Percentiles rank a stretch among this genome's conserved stretches.
These are phyloP conservation scores for Alternaria ethzedia DNA, from an alignment of 2,329 filamentous ascomycete species.

Conservation along the genomic window DNA sequence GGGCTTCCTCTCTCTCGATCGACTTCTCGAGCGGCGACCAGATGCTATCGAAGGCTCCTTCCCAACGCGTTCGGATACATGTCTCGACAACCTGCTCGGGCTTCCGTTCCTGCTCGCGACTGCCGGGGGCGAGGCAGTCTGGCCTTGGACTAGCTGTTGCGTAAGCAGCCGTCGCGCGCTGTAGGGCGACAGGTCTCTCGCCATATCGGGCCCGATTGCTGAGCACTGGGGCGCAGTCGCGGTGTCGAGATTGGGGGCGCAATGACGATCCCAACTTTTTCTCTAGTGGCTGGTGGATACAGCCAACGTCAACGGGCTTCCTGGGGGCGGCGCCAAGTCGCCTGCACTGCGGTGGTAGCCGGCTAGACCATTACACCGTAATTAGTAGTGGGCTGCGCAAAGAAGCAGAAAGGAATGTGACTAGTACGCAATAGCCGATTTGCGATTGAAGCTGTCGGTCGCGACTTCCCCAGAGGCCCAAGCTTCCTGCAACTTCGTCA, in stretches of 20 bases:
- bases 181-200: constrained; percentile 41
- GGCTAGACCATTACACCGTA: constrained; percentile 11
- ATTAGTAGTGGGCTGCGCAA: neutral
- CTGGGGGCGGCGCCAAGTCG: neutral
- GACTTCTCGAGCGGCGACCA: constrained; percentile 22
- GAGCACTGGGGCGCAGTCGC: constrained; percentile 5
- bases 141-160: constrained; percentile 28
- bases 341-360: constrained; percentile 4
- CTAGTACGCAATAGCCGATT: neutral
- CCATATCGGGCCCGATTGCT: constrained; percentile 20
- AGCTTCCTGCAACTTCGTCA: constrained; percentile 12
- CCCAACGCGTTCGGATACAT: constrained; percentile 14
- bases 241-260: constrained; percentile 7
- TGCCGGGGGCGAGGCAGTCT: constrained; percentile 19
- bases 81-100: constrained; percentile 11
- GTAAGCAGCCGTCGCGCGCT: constrained; percentile 41
- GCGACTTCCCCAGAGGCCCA: constrained; percentile 15
- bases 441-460: constrained; percentile 3
- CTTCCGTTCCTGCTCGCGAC: constrained; percentile 23
- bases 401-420: neutral
- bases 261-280: constrained; percentile 19
- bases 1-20: constrained; percentile 16
- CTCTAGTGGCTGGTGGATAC: neutral
- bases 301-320: constrained; percentile 6
- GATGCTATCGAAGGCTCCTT: constrained; percentile 17